Evolutionary conservation across 306 rosid species (phyloP).

Genomic region (Quillaja saponaria): DNA sequence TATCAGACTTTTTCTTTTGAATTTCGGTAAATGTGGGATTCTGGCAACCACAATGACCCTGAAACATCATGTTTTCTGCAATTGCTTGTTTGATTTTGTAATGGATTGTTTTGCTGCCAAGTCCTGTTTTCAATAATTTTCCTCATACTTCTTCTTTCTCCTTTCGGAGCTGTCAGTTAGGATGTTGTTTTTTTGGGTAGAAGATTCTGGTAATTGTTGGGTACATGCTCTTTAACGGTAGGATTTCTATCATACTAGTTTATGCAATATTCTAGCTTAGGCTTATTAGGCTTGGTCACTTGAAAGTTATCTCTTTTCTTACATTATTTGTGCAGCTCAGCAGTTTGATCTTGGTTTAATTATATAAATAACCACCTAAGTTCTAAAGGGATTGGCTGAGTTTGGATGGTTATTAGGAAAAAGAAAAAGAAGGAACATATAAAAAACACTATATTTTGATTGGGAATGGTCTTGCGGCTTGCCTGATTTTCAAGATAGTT

Average conservation of each 20-base stretch:
- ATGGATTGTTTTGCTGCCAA: not conserved
- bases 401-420: slow-evolving; percentile 7
- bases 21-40: slow-evolving; percentile 6
- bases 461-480: slow-evolving; percentile 4
- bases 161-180: not conserved
- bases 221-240: slow-evolving; percentile 19
- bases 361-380: slow-evolving; percentile 2
- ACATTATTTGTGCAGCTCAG: not conserved
- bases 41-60: not conserved
- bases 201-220: slow-evolving; percentile 6
- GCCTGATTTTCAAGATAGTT: slow-evolving; percentile 2
- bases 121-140: not conserved
- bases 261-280: no score
- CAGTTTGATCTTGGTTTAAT: not conserved
- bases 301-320: not conserved
- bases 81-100: not conserved
- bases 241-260: no score
- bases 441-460: not conserved
- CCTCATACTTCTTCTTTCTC: not conserved
- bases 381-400: slow-evolving; percentile 13
- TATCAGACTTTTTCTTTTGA: not conserved
- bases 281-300: not conserved
- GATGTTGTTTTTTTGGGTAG: not conserved
- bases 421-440: not conserved
- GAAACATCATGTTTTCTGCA: not conserved